Evolutionary conservation across 805 yeast genomes (phyloP), one percentile per base, ranked within the genome.

Genomic region (Ogataea angusta): DNA sequence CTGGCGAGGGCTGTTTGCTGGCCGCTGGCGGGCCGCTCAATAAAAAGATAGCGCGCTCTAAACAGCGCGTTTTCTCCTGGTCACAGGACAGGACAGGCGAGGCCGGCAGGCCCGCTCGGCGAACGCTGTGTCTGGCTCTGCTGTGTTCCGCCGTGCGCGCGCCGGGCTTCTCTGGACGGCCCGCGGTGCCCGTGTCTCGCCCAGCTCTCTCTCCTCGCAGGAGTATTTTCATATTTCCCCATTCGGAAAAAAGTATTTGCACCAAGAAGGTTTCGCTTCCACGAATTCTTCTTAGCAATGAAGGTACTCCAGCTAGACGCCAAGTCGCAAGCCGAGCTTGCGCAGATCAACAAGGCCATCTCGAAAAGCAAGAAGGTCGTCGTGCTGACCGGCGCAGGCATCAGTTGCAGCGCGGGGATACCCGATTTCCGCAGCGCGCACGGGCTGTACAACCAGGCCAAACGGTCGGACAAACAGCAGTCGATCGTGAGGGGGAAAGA

Each of bases 321-420:
- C 10, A 44, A 27, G n/a, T 48, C 48, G 10, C 42, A 42, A 21
- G 47, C 38, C n/a, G 55, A 51, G 6, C 37, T 59, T 15, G 26
- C 27, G 40, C 64, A 63, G 38, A 68, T 76, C 16, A 63, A 70
- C 38, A 68, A 67, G 50, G 37, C 53, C 27, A 64, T 79, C 2
- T 62, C 61, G 46, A 74, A 74, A 49, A 60, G 80, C 34, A 68
- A 73, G 39, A 78, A 73, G 52, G 66, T 81, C n/a, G 70, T 84
- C 15, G 72, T 85, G 4, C 68, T 90, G 40, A 89, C 96, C 0
- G 98, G 99, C 6, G 99, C 99, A 2, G 99, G 99, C 1, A 88
- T 91, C 43, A 87, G 96, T 12, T 88, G 96, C 59, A 87, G 85
- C 58, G 97, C 98, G 1, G 98, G 99, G 0, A 93, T 91, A 34